Conservation (phyloP, 331 rosid species). For the Spiraea crenata region DNA sequence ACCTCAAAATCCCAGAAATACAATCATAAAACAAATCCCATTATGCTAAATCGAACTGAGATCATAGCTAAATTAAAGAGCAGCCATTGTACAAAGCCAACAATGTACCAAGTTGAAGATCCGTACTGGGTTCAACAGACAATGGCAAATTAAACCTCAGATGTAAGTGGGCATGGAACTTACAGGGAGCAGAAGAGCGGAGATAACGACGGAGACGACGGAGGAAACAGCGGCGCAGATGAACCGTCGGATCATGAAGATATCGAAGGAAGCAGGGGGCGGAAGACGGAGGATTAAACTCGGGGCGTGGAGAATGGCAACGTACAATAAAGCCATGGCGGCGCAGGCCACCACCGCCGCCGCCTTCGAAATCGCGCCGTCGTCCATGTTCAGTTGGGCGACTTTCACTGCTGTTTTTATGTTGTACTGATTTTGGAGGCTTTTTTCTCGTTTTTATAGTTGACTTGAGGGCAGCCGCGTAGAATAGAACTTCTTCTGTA, state of each 20-base stretch:
- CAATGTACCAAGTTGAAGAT: not conserved
- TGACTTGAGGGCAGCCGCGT: no score
- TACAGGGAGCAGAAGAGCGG: slow-evolving; percentile 67
- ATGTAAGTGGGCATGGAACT: slow-evolving; percentile 15
- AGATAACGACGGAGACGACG: slow-evolving; percentile 46
- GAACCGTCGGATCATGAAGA: slow-evolving; percentile 75
- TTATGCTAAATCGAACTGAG: not conserved
- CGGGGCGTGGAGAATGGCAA: slow-evolving; percentile 71
- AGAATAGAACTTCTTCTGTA: not conserved
- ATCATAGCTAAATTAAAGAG: not conserved
- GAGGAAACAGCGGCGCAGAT: slow-evolving; percentile 68
- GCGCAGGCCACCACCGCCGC: slow-evolving; percentile 50
- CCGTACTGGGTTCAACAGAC: not conserved
- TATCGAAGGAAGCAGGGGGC: slow-evolving; percentile 61
- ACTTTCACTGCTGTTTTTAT: not conserved
- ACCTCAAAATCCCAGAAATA: not conserved
- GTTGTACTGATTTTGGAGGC: not conserved
- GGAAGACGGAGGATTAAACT: slow-evolving; percentile 71
- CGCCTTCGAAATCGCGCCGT: slow-evolving; percentile 41
- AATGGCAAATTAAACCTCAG: not conserved
- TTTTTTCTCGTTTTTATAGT: not conserved
- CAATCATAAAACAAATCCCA: not conserved
- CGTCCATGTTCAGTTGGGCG: slow-evolving; percentile 40
- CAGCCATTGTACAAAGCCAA: not conserved
- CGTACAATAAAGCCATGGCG: slow-evolving; percentile 67